These are phyloP conservation scores for Peribolospora baueri DNA, from an alignment of 768 basidiomycete genomes.

Conservation along the genomic window DNA sequence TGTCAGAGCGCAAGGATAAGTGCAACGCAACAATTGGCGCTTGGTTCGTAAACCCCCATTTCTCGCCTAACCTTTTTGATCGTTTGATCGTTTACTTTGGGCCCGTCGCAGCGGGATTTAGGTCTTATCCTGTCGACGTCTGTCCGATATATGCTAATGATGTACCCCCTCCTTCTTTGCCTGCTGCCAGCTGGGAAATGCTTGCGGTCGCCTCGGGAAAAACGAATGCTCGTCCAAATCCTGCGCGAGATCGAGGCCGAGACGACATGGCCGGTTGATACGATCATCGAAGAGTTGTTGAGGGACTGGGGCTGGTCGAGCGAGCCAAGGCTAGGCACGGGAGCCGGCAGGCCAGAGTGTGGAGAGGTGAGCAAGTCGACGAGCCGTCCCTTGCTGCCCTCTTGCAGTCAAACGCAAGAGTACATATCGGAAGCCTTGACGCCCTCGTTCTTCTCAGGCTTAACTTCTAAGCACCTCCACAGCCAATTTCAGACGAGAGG, in stretches of 20 bases:
- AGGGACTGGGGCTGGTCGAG: not conserved
- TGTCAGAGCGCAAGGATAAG: not conserved
- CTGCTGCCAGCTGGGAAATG: not conserved
- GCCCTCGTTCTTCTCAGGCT: too few species aligned
- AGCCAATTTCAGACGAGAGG: too few species aligned
- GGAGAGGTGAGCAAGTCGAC: too few species aligned
- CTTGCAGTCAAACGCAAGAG: too few species aligned
- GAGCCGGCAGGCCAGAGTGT: too few species aligned
- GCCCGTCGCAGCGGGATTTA: too few species aligned
- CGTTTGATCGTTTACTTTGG: not conserved
- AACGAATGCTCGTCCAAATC: not conserved
- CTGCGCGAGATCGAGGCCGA: not conserved
- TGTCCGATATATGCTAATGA: not conserved
- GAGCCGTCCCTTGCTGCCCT: too few species aligned
- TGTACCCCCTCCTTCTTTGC: not conserved
- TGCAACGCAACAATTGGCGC: not conserved
- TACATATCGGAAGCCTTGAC: too few species aligned
- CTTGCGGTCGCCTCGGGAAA: not conserved
- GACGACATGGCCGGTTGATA: not conserved
- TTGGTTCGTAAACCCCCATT: not conserved
- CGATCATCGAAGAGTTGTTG: not conserved
- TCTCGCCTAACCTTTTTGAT: not conserved
- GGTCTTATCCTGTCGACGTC: too few species aligned
- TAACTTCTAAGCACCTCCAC: too few species aligned
- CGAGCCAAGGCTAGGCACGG: not conserved